Evolutionary conservation across 345 rosid species (phyloP), one percentile per base, ranked within the genome.

Genomic region (Syzygium aromaticum): DNA sequence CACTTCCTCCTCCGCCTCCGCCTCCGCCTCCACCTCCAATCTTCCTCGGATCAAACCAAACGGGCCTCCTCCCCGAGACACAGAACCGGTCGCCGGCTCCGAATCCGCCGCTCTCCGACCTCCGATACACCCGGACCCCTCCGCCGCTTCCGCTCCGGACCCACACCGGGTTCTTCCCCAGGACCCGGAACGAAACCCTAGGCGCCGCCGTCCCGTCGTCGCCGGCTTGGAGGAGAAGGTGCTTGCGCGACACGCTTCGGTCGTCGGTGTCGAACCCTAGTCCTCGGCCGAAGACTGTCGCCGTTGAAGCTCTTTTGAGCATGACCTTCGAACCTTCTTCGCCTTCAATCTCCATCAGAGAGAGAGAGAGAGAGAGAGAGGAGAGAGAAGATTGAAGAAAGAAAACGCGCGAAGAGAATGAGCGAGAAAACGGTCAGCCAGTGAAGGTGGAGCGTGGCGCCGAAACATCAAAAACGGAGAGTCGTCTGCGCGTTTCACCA

Each of bases 81-180:
- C 95, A 97, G 86, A 97, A 80, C 88, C 91, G 63, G 87, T 97
- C 95, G 11, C 98, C 98, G 51, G 78, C 89, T 8, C 40, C 86
- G 64, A 94, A 80, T 88, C 87, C 93, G 54, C 94, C 97, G 51
- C 89, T 90, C 84, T 96, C 96, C 6, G 86, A 87, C 86, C 84
- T 94, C 67, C 93, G 92, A 51, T 90, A 92, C 85, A 92, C 90
- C 89, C 23, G 89, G 17, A 94, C 88, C 51, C 87, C 88, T 11
- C 90, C 92, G 15, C 86, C 89, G 33, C 83, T 56, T 85, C 88
- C 30, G 86, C 90, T 88, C 85, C 91, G 87, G 15, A 93, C 89
- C 97, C 99, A 97, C 15, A 95, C 83, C 16, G 96, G 98, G 86
- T 96, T 97, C 90, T 88, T 93, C 61, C 99, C 97, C 38, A 93